These are phyloP conservation scores for Alternaria metachromatica DNA, from an alignment of 2,329 filamentous ascomycete genomes.

Conservation along the genomic window DNA sequence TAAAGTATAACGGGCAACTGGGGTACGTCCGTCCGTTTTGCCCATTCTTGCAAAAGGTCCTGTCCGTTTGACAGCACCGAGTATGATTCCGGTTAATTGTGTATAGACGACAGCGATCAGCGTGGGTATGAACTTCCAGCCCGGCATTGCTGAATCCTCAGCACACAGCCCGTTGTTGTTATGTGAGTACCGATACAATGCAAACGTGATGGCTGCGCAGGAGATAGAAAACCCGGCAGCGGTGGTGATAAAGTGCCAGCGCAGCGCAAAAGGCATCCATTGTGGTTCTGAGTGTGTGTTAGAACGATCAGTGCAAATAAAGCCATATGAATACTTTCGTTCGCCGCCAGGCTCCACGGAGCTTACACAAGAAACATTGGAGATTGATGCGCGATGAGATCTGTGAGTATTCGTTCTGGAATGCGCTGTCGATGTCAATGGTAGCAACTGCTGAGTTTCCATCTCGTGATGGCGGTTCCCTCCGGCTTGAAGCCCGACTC, in stretches of 20 bases:
- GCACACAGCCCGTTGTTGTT: neutral
- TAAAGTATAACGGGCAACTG: neutral
- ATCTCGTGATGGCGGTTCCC: neutral
- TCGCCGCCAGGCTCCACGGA: neutral
- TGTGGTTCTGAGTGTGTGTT: neutral
- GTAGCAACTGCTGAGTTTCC: neutral
- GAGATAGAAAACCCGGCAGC: neutral
- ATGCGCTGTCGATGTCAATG: neutral
- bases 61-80: neutral
- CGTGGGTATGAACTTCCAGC: neutral
- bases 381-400: neutral
- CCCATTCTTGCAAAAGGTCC: neutral
- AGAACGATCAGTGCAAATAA: neutral
- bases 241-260: neutral
- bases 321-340: neutral
- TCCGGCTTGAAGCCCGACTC: neutral
- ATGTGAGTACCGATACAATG: neutral
- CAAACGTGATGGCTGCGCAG: neutral
- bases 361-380: neutral
- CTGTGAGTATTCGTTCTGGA: neutral
- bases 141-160: neutral
- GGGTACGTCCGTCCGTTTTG: neutral
- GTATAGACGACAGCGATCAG: neutral
- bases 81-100: neutral
- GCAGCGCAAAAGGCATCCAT: neutral